These are phyloP conservation scores for Gremmenia infestans DNA, from an alignment of 2,329 filamentous ascomycete species.

Conservation along the genomic window DNA sequence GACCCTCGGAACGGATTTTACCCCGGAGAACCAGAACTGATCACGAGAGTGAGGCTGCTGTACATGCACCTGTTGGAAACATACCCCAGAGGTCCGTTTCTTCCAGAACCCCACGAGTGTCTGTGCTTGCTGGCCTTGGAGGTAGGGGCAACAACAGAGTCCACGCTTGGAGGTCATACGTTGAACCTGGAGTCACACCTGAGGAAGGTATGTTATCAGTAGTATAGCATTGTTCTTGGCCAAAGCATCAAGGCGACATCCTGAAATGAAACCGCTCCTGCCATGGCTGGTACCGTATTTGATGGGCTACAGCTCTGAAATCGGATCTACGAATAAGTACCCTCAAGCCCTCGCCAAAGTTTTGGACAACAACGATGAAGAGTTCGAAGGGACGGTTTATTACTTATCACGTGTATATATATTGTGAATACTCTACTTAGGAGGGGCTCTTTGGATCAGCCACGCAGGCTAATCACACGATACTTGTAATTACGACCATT, in stretches of 20 bases:
- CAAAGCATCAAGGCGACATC: too few relatives aligned
- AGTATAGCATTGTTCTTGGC: not conserved
- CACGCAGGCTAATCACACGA: not conserved
- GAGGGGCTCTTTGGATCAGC: not conserved
- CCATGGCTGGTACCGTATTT: too few relatives aligned
- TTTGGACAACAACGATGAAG: not conserved
- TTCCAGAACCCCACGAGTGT: constrained; percentile 6
- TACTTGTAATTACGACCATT: not conserved
- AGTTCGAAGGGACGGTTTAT: not conserved
- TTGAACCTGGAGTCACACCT: constrained; percentile 25
- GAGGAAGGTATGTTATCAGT: constrained; percentile 27
- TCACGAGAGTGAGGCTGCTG: constrained; percentile 24
- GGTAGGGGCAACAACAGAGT: constrained; percentile 25
- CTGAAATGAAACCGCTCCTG: too few relatives aligned
- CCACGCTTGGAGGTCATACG: constrained; percentile 28
- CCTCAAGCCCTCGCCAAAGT: not conserved
- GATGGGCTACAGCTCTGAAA: too few relatives aligned
- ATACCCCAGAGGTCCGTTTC: not conserved
- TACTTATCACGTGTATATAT: not conserved
- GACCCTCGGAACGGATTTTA: constrained; percentile 21
- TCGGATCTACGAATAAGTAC: not conserved
- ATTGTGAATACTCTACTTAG: not conserved
- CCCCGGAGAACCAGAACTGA: constrained; percentile 25
- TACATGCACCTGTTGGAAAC: constrained; percentile 20
- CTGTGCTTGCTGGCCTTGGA: constrained; percentile 28